Evolutionary conservation across 2,329 filamentous ascomycete species (phyloP).

Genomic region (Diaporthe batatas): DNA sequence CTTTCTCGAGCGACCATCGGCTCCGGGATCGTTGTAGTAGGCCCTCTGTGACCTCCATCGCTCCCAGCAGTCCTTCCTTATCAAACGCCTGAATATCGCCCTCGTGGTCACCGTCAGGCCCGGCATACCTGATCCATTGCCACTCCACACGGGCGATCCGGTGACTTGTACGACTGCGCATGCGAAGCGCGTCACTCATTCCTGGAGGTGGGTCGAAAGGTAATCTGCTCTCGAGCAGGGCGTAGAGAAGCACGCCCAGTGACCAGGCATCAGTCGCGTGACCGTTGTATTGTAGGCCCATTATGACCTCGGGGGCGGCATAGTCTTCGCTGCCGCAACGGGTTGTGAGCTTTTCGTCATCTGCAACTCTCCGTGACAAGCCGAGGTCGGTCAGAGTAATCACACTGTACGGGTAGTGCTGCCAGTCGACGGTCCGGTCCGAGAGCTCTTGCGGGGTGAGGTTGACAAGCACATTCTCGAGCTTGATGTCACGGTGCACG

Average conservation of each 20-base stretch:
- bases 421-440: conserved; percentile 75
- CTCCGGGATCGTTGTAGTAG: conserved; percentile 85
- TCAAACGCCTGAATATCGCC: conserved; percentile 71
- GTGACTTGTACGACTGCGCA: conserved; percentile 87
- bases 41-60: conserved; percentile 85
- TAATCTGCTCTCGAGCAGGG: conserved; percentile 90
- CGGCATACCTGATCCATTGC: conserved; percentile 90
- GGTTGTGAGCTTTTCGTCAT: conserved; percentile 90
- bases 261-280: conserved; percentile 95
- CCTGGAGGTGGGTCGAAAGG: conserved; percentile 93
- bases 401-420: conserved; percentile 82
- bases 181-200: conserved; percentile 80
- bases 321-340: conserved; percentile 98
- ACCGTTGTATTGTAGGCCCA: conserved; percentile 95
- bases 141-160: conserved; percentile 97
- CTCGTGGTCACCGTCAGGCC: conserved; percentile 90
- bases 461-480: conserved; percentile 92
- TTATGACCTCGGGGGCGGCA: conserved; percentile 93
- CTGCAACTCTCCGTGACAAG: conserved; percentile 85
- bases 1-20: conserved; percentile 80
- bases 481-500: conserved; percentile 96
- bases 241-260: conserved; percentile 91
- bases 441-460: conserved; percentile 77
- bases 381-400: conserved; percentile 93
- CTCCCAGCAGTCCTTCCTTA: conserved; percentile 77